These are phyloP conservation scores for Agapanthus africanus DNA, from an alignment of 106 monocot species.

Conservation along the genomic window DNA sequence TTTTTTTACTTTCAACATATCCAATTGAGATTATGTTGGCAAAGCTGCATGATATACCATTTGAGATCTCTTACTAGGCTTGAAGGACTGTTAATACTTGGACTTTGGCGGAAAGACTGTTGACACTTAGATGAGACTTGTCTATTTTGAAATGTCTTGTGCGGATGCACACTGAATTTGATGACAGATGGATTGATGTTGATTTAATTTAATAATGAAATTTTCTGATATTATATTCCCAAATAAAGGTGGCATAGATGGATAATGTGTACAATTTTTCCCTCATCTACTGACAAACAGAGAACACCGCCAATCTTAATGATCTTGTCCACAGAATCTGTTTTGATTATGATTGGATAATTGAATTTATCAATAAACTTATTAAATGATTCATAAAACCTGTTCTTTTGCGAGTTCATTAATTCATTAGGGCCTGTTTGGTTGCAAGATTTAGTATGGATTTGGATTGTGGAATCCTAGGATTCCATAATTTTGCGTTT, in stretches of 20 bases:
- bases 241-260: not conserved
- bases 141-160: not conserved
- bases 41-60: not conserved
- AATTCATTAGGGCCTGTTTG: too few relatives aligned
- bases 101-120: too few relatives aligned
- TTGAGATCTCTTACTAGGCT: not conserved
- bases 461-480: too few relatives aligned
- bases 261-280: too few relatives aligned
- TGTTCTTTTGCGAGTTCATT: not conserved
- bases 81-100: not conserved
- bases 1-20: too few relatives aligned
- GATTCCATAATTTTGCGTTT: too few relatives aligned
- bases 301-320: not conserved
- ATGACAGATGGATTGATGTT: not conserved
- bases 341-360: not conserved
- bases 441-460: too few relatives aligned
- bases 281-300: too few relatives aligned
- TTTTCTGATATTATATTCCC: not conserved
- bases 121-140: not conserved
- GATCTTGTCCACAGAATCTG: not conserved
- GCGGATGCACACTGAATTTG: not conserved
- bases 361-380: not conserved
- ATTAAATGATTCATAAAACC: not conserved
- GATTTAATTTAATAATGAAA: not conserved
- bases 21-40: too few relatives aligned